Evolutionary conservation across 768 basidiomycete species (phyloP).

Genomic region (Tricholoma flavovirens): DNA sequence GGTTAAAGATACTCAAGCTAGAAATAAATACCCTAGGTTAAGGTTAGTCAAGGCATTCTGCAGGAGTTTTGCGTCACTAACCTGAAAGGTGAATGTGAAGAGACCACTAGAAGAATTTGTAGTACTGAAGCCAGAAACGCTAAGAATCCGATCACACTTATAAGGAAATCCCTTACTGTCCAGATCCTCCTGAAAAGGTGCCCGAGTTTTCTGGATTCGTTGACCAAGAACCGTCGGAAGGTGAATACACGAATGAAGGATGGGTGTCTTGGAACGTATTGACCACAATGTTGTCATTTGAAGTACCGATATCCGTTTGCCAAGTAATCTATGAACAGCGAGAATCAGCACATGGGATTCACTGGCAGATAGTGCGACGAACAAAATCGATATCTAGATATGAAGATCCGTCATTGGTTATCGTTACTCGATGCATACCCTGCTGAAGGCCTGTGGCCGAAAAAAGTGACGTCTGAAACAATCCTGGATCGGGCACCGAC

Average conservation of each 20-base stretch:
- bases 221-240: slow-evolving; percentile 26
- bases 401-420: slow-evolving; percentile 22
- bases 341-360: not conserved
- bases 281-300: slow-evolving; percentile 19
- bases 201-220: slow-evolving; percentile 26
- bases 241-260: slow-evolving; percentile 31
- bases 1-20: not conserved
- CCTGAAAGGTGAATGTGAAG: slow-evolving; percentile 34
- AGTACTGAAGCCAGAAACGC: slow-evolving; percentile 18
- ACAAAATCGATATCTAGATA: slow-evolving; percentile 48
- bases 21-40: not conserved
- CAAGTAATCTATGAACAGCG: slow-evolving; percentile 27
- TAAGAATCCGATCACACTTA: not conserved
- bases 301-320: slow-evolving; percentile 22
- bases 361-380: slow-evolving; percentile 16
- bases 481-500: slow-evolving; percentile 14
- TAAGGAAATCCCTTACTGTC: slow-evolving; percentile 25
- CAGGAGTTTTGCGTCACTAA: slow-evolving; percentile 14
- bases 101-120: slow-evolving; percentile 27
- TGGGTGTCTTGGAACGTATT: slow-evolving; percentile 30
- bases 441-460: slow-evolving; percentile 25
- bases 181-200: slow-evolving; percentile 36
- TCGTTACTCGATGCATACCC: slow-evolving; percentile 32
- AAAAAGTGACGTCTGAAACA: slow-evolving; percentile 41
- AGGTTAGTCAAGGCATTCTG: not conserved